These are phyloP conservation scores for Pseudozyma thailandica DNA, from an alignment of 1,284 basidiomycete genomes.

Conservation along the genomic window DNA sequence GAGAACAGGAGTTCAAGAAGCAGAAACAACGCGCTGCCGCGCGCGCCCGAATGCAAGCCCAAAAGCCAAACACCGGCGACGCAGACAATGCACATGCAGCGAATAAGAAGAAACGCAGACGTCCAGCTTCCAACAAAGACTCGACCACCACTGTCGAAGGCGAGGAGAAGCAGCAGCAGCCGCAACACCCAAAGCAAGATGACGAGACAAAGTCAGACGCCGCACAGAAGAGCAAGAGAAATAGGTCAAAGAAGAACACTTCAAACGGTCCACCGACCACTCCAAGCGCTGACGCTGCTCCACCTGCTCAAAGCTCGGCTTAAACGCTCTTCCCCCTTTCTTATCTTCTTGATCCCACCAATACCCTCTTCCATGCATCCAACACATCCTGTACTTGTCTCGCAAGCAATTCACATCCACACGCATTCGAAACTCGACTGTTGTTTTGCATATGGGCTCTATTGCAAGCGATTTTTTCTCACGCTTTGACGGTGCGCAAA, in stretches of 20 bases:
- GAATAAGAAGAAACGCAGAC: slow-evolving; percentile 21
- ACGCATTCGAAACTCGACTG: slow-evolving; percentile 7
- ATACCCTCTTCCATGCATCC: neutral
- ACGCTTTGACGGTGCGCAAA: slow-evolving; percentile 10
- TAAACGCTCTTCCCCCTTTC: neutral
- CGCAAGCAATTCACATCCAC: too few relatives aligned
- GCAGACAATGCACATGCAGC: neutral
- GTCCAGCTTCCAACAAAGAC: neutral
- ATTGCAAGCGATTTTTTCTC: neutral
- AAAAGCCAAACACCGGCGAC: neutral
- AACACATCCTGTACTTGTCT: too few relatives aligned
- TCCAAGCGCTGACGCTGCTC: neutral
- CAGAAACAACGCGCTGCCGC: slow-evolving; percentile 38
- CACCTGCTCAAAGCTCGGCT: slow-evolving; percentile 13
- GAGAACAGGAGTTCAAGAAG: slow-evolving; percentile 71
- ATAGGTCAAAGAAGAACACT: slow-evolving; percentile 1
- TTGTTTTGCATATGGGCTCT: too few relatives aligned
- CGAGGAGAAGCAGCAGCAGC: neutral
- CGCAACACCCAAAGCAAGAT: neutral
- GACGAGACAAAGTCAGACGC: neutral
- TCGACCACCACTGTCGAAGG: neutral
- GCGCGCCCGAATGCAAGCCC: slow-evolving; percentile 13
- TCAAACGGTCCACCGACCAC: neutral
- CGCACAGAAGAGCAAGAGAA: slow-evolving; percentile 4
- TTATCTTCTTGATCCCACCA: neutral